phyloP scores from a whole-genome alignment of 176 grass and related monocot species.

The Phoenix dactylifera region DNA sequence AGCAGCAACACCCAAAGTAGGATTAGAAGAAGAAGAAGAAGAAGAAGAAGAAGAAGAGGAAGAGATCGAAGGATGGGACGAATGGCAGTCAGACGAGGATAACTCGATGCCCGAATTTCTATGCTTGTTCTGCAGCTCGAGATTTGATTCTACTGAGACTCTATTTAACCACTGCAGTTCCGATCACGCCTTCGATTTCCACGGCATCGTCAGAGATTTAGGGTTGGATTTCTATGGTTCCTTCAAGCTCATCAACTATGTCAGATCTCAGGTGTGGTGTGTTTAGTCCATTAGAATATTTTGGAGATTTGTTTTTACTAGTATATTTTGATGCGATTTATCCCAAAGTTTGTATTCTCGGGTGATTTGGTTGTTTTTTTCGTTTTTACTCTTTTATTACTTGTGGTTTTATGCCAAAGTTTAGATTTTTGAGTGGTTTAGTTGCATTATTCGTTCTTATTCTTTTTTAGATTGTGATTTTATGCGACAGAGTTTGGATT shows the following conservation, averaged over 20 bases:
- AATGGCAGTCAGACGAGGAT: slow-evolving; percentile 56
- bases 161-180: slow-evolving; percentile 57
- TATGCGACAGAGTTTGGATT: too few relatives aligned
- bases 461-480: too few relatives aligned
- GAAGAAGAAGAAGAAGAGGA: slow-evolving; percentile 41
- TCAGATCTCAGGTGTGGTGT: slow-evolving; percentile 52
- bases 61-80: slow-evolving; percentile 58
- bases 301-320: background rate
- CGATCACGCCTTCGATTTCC: slow-evolving; percentile 63
- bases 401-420: too few relatives aligned
- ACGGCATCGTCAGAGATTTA: slow-evolving; percentile 27
- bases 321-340: too few relatives aligned
- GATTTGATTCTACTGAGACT: slow-evolving; percentile 36
- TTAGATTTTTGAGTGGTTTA: too few relatives aligned
- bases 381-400: too few relatives aligned
- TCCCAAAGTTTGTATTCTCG: too few relatives aligned
- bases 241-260: slow-evolving; percentile 80
- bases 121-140: slow-evolving; percentile 69
- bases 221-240: slow-evolving; percentile 82
- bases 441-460: too few relatives aligned
- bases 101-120: slow-evolving; percentile 23
- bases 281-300: background rate
- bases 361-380: too few relatives aligned
- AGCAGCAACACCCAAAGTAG: too few relatives aligned
- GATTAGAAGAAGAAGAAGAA: slow-evolving; percentile 2